These are phyloP conservation scores for Cephalotrichum gorgonifer DNA, from an alignment of 2,329 filamentous ascomycete genomes.

Conservation along the genomic window DNA sequence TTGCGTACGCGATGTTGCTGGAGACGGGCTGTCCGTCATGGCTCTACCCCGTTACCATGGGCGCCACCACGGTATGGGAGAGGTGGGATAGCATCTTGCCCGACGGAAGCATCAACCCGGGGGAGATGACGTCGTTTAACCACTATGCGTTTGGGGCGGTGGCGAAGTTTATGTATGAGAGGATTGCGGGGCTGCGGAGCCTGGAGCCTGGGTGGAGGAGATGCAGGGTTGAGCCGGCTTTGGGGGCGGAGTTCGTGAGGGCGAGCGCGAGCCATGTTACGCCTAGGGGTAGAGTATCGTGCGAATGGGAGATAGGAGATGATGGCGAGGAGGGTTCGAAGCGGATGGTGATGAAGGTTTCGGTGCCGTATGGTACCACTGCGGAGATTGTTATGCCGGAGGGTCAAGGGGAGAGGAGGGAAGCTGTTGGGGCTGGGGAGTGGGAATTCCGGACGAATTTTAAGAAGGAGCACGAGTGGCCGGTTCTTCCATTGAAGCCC, in stretches of 20 bases:
- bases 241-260: conserved; percentile 3
- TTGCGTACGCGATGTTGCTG: conserved; percentile 24
- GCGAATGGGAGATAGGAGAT: conserved; percentile 1
- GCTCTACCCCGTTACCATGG: conserved; percentile 27
- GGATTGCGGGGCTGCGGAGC: conserved; percentile 13
- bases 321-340: not conserved
- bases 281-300: conserved; percentile 5
- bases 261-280: conserved; percentile 4
- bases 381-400: conserved; percentile 8
- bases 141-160: conserved; percentile 28
- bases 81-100: conserved; percentile 28
- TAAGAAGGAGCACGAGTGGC: conserved; percentile 4
- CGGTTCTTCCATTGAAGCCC: not conserved
- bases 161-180: conserved; percentile 23
- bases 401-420: not conserved
- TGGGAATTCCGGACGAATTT: conserved; percentile 3
- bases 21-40: conserved; percentile 23
- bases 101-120: conserved; percentile 24
- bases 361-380: conserved; percentile 6
- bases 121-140: conserved; percentile 30
- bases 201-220: conserved; percentile 15
- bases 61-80: conserved; percentile 30
- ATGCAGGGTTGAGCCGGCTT: conserved; percentile 1
- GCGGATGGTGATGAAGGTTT: conserved; percentile 4
- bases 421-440: conserved; percentile 3